These are phyloP conservation scores for Fusarium hainanense DNA, from an alignment of 2,329 filamentous ascomycete species.

Conservation along the genomic window DNA sequence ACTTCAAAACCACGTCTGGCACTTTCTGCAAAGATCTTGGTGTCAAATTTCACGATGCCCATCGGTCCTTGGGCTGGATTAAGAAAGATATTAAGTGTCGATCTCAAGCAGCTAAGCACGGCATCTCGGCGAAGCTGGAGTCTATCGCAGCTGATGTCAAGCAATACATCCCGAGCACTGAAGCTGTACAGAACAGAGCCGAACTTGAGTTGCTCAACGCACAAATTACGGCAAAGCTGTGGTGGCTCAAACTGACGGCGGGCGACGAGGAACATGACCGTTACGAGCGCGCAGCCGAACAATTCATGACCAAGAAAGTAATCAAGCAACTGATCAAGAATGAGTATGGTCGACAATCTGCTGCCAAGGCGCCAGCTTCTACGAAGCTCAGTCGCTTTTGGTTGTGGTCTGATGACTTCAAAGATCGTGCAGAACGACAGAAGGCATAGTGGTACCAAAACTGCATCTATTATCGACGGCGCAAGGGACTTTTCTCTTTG, in stretches of 20 bases:
- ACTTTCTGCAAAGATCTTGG: conserved; percentile 42
- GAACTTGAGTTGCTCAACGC: conserved; percentile 62
- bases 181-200: conserved; percentile 54
- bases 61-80: conserved; percentile 39
- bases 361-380: conserved; percentile 36
- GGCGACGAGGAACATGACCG: conserved; percentile 58
- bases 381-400: conserved; percentile 22
- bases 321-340: conserved; percentile 51
- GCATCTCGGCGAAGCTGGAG: conserved; percentile 35
- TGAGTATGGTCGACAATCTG: conserved; percentile 44
- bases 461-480: conserved; percentile 23
- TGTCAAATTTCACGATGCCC: conserved; percentile 36
- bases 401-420: conserved; percentile 37
- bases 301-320: conserved; percentile 54
- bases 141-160: conserved; percentile 28
- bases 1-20: conserved; percentile 46
- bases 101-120: conserved; percentile 28
- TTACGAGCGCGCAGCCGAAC: conserved; percentile 61
- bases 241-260: conserved; percentile 67
- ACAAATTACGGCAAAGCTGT: conserved; percentile 66
- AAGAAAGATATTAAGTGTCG: conserved; percentile 34
- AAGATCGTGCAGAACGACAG: conserved; percentile 18
- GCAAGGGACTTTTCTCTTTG: conserved; percentile 19
- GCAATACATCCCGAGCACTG: conserved; percentile 36
- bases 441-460: conserved; percentile 18